phyloP scores from a whole-genome alignment of 129 eudicot species.

The Scalesia atractyloides region DNA sequence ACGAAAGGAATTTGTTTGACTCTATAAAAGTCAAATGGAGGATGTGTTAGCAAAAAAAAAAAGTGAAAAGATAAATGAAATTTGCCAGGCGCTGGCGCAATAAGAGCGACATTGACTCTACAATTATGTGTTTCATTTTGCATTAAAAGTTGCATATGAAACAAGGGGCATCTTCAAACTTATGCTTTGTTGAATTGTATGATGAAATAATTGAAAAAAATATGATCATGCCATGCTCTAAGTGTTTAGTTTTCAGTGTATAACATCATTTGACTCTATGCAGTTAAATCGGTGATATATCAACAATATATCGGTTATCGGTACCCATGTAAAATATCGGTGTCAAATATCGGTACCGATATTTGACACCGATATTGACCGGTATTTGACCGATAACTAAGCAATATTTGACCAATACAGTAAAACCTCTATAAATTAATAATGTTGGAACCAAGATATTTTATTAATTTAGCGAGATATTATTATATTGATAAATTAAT shows the following conservation, averaged over 20 bases:
- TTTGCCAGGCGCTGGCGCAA: background rate
- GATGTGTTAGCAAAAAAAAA: background rate
- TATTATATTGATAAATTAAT: no score
- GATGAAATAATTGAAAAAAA: background rate
- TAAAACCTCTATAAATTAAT: no score
- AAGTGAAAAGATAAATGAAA: background rate
- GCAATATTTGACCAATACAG: no score
- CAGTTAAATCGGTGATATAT: no score
- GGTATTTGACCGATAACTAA: no score
- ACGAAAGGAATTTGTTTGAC: background rate
- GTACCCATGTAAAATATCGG: no score
- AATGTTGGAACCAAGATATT: no score
- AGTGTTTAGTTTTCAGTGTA: background rate
- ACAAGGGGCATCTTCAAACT: background rate
- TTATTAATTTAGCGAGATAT: no score
- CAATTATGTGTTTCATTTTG: background rate
- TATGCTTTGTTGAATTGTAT: background rate
- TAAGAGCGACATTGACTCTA: background rate
- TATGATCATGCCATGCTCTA: slow-evolving; percentile 4
- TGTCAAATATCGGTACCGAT: no score
- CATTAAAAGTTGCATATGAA: background rate
- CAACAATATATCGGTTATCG: no score
- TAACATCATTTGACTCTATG: background rate
- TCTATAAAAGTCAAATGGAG: background rate
- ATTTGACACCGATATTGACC: no score